These are phyloP conservation scores for Suhomyces coccinellae DNA, from an alignment of 1,139 yeast genomes.

Conservation along the genomic window DNA sequence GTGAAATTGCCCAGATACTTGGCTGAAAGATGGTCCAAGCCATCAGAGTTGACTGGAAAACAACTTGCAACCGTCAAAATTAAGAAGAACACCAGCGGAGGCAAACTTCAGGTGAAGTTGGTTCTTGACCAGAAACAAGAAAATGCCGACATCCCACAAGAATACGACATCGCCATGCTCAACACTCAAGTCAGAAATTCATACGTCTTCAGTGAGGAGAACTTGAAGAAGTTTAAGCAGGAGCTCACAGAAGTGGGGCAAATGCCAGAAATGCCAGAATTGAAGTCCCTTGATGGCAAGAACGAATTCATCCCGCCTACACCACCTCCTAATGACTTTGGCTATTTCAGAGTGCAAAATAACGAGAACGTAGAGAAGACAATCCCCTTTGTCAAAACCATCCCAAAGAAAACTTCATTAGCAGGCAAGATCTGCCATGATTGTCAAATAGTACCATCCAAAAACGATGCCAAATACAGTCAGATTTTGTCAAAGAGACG, in stretches of 20 bases:
- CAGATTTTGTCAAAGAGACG: conserved; percentile 50
- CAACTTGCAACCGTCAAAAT: conserved; percentile 82
- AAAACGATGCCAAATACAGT: conserved; percentile 66
- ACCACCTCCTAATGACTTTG: conserved; percentile 17
- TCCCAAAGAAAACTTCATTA: conserved; percentile 81
- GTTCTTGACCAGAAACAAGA: conserved; percentile 46
- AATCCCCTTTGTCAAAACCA: conserved; percentile 74
- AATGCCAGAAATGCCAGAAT: conserved; percentile 50
- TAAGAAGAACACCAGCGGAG: conserved; percentile 42
- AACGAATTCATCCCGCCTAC: conserved; percentile 14
- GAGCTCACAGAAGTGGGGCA: conserved; percentile 51
- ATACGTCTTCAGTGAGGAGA: conserved; percentile 88
- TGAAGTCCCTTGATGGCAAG: conserved; percentile 34
- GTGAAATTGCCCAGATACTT: conserved; percentile 87
- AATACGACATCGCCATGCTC: conserved; percentile 75
- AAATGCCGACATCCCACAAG: conserved; percentile 65
- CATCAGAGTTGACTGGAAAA: conserved; percentile 63
- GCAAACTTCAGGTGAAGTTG: conserved; percentile 58
- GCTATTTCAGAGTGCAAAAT: conserved; percentile 33
- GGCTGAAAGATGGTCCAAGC: conserved; percentile 77
- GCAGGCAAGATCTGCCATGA: conserved; percentile 91
- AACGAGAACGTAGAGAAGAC: conserved; percentile 35
- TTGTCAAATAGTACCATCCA: conserved; percentile 82
- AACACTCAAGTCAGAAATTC: conserved; percentile 82
- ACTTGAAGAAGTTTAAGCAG: conserved; percentile 66